These are phyloP conservation scores for Eucalyptus virginea DNA, from an alignment of 345 rosid species.

Conservation along the genomic window DNA sequence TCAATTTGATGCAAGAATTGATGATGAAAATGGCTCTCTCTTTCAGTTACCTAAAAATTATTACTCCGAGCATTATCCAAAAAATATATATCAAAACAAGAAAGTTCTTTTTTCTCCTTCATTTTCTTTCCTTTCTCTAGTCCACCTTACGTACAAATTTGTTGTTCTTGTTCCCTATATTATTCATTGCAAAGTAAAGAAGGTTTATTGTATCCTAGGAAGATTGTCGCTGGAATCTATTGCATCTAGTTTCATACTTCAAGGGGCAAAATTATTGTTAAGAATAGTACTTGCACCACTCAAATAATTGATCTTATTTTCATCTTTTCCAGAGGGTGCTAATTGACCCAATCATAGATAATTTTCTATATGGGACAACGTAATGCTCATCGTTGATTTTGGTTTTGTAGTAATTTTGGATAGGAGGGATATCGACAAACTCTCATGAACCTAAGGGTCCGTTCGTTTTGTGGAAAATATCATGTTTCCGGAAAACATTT, in stretches of 20 bases:
- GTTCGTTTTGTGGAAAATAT: no score
- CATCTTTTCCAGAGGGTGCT: not conserved
- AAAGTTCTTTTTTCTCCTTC: not conserved
- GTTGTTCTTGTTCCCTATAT: not conserved
- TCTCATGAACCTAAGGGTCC: not conserved
- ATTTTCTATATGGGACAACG: not conserved
- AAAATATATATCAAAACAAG: not conserved
- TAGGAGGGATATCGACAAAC: not conserved
- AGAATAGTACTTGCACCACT: not conserved
- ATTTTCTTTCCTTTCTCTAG: not conserved
- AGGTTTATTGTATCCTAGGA: not conserved
- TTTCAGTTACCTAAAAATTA: not conserved
- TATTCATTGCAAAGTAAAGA: not conserved
- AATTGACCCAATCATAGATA: not conserved
- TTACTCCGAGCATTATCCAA: not conserved
- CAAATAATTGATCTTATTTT: not conserved
- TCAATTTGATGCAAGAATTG: not conserved
- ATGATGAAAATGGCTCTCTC: not conserved
- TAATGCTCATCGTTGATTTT: not conserved
- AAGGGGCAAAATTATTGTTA: not conserved
- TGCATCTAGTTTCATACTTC: not conserved
- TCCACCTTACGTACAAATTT: not conserved
- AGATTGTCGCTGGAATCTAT: fast-evolving
- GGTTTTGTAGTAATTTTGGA: not conserved
- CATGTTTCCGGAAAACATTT: no score